Percentiles rank a stretch among this genome's conserved stretches.
These are phyloP conservation scores for Musa beccarii DNA, from an alignment of 176 grass and related monocot genomes.

Conservation along the genomic window DNA sequence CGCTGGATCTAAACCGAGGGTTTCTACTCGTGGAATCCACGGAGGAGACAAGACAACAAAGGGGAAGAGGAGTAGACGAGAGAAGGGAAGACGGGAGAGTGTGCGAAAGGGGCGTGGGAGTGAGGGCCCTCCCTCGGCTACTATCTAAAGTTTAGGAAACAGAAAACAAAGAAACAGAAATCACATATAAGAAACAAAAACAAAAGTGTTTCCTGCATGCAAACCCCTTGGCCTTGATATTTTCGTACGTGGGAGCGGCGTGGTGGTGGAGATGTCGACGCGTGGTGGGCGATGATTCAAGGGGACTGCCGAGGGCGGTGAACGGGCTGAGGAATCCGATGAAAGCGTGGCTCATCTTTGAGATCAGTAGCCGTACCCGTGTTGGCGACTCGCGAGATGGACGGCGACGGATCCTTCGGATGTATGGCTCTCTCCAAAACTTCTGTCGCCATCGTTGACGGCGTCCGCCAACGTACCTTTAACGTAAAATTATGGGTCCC, in stretches of 20 bases:
- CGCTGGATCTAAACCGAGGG: background rate
- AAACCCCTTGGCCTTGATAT: background rate
- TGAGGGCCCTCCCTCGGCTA: background rate
- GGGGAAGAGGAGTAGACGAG: background rate
- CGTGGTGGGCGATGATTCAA: background rate
- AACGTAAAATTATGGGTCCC: no score
- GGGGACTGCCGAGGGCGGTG: background rate
- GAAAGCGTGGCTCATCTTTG: background rate
- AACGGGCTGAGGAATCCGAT: background rate
- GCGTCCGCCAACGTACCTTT: no score
- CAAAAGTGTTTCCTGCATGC: no score
- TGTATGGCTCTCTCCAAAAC: background rate
- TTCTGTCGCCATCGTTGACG: no score
- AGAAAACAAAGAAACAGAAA: background rate
- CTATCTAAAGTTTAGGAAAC: constrained; percentile 2
- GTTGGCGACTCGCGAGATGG: background rate
- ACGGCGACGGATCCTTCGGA: background rate
- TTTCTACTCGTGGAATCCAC: background rate
- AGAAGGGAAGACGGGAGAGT: background rate
- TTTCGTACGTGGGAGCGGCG: background rate
- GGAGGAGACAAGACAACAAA: background rate
- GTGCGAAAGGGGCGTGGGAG: constrained; percentile 3
- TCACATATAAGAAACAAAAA: background rate
- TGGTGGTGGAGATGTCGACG: background rate
- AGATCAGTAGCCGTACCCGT: background rate